Evolutionary conservation across 2,329 filamentous ascomycete species (phyloP).

Genomic region (Rhinocladiella similis): DNA sequence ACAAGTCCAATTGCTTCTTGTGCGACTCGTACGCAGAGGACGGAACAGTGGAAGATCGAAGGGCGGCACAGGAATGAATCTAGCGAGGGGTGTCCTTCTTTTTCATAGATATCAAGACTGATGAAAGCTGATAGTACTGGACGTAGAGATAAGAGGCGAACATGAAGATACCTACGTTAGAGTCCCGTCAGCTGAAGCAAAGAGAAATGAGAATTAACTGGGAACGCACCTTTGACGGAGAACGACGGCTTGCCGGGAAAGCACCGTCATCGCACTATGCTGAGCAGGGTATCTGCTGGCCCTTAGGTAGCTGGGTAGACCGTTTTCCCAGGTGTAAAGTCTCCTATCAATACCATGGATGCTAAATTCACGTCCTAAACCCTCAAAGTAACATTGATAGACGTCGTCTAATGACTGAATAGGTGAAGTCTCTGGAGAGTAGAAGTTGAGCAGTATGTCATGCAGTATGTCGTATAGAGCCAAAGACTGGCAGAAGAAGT

Average conservation of each 20-base stretch:
- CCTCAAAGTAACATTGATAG: background rate
- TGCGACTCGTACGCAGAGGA: background rate
- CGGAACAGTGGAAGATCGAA: background rate
- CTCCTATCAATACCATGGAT: too few species aligned
- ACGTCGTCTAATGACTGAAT: background rate
- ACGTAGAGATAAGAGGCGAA: background rate
- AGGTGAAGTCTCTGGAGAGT: background rate
- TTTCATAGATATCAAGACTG: background rate
- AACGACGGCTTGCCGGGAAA: too few species aligned
- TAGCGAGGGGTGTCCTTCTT: background rate
- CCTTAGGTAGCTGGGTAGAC: too few species aligned
- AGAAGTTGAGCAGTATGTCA: background rate
- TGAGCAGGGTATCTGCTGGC: too few species aligned
- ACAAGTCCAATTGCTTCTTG: background rate
- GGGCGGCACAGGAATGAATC: background rate
- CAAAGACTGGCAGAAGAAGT: background rate
- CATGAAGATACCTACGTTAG: background rate
- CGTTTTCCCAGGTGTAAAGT: too few species aligned
- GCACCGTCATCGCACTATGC: too few species aligned
- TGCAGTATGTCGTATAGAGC: background rate
- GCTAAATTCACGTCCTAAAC: too few species aligned
- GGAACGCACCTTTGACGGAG: background rate
- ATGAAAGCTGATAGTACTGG: background rate
- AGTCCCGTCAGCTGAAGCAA: too few species aligned
- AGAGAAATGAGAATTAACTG: background rate